These are phyloP conservation scores for Neocatenulostroma microsporum DNA, from an alignment of 2,329 filamentous ascomycete species.

Conservation along the genomic window DNA sequence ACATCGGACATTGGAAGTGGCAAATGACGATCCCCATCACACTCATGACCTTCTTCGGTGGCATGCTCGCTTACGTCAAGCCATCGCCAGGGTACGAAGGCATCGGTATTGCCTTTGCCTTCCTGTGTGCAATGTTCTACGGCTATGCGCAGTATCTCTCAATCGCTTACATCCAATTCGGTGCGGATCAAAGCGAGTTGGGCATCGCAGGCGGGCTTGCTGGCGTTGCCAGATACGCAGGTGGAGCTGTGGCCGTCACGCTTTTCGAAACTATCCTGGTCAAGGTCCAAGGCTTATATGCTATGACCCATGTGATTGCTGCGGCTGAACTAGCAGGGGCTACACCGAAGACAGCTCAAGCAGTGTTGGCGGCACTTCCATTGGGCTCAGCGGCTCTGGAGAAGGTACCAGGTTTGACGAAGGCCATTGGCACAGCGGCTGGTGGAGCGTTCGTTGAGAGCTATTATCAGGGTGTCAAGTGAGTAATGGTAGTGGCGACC, in stretches of 20 bases:
- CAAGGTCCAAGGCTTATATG: conserved; percentile 5
- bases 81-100: conserved; percentile 38
- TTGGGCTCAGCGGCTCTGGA: conserved; percentile 7
- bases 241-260: conserved; percentile 11
- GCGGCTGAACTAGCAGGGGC: conserved; percentile 11
- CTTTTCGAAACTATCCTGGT: conserved; percentile 8
- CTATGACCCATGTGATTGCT: conserved; percentile 6
- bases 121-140: conserved; percentile 38
- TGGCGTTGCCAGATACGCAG: conserved; percentile 34
- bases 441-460: conserved; percentile 8
- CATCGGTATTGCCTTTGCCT: conserved; percentile 41
- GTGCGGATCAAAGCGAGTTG: conserved; percentile 42
- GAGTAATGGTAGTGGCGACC: not conserved
- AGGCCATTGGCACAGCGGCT: conserved; percentile 7
- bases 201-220: conserved; percentile 39
- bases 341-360: conserved; percentile 5
- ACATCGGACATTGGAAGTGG: conserved; percentile 42
- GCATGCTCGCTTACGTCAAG: conserved; percentile 36
- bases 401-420: conserved; percentile 9
- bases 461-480: conserved; percentile 10
- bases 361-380: conserved; percentile 8
- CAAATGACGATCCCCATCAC: conserved; percentile 37
- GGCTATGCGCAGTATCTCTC: conserved; percentile 42
- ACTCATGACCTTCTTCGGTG: conserved; percentile 43
- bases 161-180: conserved; percentile 44